These are phyloP conservation scores for Casuarina cunninghamiana DNA, from an alignment of 306 rosid species.

Conservation along the genomic window DNA sequence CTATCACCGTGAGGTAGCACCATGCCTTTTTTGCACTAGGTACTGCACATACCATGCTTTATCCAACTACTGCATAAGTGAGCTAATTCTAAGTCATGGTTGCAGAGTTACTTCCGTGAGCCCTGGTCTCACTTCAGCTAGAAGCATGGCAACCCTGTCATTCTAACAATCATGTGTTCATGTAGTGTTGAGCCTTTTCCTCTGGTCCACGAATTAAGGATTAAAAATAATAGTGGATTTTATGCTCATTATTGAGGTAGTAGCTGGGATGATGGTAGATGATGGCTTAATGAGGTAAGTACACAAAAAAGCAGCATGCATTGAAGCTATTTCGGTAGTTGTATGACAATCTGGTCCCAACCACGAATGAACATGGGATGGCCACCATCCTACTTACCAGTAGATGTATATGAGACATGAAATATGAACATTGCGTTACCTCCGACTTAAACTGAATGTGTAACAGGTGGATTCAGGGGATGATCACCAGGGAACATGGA, in stretches of 20 bases:
- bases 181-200: neutral
- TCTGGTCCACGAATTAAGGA: neutral
- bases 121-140: too few relatives aligned
- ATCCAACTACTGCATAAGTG: too few relatives aligned
- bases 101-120: too few relatives aligned
- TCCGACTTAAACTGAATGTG: too few relatives aligned
- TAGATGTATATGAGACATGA: neutral
- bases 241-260: neutral
- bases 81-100: too few relatives aligned
- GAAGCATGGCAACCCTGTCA: too few relatives aligned
- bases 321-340: constrained; percentile 67
- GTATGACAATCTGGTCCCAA: constrained; percentile 20
- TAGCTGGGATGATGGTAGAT: constrained; percentile 36
- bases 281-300: constrained; percentile 18
- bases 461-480: too few relatives aligned
- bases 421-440: too few relatives aligned
- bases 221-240: neutral
- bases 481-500: too few relatives aligned
- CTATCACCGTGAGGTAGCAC: too few relatives aligned
- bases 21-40: too few relatives aligned
- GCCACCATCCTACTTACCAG: constrained; percentile 8
- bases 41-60: too few relatives aligned
- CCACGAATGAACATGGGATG: constrained; percentile 21
- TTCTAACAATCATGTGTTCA: neutral
- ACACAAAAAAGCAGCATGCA: constrained; percentile 45